Evolutionary conservation across 163 green algal species (phyloP).

Genomic region (Smithsoniella earleae): DNA sequence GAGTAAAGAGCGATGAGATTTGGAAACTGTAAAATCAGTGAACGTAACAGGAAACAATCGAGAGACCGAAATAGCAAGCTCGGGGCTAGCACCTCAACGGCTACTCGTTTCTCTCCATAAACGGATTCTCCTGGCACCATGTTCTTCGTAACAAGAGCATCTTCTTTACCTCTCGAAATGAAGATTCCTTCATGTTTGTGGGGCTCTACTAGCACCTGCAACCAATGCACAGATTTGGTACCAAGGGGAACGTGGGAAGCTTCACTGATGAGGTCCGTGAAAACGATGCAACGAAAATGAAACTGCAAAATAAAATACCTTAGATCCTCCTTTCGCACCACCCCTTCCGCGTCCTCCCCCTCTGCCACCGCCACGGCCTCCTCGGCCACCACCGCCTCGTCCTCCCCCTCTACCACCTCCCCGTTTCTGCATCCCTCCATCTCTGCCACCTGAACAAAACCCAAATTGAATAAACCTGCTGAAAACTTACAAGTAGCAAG

Average conservation of each 20-base stretch:
- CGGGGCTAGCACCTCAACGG: constrained; percentile 75
- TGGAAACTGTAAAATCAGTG: too few species aligned
- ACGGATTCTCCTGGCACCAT: constrained; percentile 91
- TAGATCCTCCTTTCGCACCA: constrained; percentile 56
- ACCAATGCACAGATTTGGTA: not conserved
- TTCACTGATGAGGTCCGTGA: not conserved
- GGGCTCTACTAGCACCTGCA: constrained; percentile 73
- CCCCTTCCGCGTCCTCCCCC: constrained; percentile 33
- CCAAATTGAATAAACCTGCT: too few species aligned
- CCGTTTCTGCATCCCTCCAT: not conserved
- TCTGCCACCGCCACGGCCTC: constrained; percentile 34
- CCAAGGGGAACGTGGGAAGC: not conserved
- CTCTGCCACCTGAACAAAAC: not conserved
- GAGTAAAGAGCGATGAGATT: not conserved
- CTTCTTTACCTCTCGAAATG: constrained; percentile 96
- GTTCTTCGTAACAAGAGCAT: constrained; percentile 91
- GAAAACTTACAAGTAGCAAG: not conserved
- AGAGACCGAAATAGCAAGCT: constrained; percentile 18
- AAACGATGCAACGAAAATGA: not conserved
- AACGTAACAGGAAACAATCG: too few species aligned
- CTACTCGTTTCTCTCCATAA: constrained; percentile 97
- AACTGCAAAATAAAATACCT: constrained; percentile 35
- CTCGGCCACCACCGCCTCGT: constrained; percentile 36
- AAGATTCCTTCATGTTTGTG: constrained; percentile 95
- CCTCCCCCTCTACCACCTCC: constrained; percentile 42